Evolutionary conservation across 2,329 filamentous ascomycete genomes (phyloP).

Genomic region (Talaromyces sp.): DNA sequence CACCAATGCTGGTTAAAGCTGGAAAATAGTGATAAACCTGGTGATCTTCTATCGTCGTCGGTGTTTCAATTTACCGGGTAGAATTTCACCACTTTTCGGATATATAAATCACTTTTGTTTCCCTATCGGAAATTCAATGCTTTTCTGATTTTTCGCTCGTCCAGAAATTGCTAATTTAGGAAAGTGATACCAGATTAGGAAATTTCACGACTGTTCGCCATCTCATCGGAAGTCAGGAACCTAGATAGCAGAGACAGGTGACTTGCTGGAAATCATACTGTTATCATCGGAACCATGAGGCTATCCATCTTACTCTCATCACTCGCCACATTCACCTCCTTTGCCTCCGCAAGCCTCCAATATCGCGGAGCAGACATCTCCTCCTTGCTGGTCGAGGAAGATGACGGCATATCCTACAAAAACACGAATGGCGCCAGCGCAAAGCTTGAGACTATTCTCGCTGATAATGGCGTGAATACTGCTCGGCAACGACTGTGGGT

Average conservation of each 20-base stretch:
- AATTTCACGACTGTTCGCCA: not conserved
- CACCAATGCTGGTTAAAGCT: not conserved
- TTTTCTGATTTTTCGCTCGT: not conserved
- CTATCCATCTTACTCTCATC: not conserved
- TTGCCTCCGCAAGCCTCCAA: conserved; percentile 49
- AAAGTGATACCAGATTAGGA: conserved; percentile 5
- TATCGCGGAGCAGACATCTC: conserved; percentile 70
- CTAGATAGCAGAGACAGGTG: not conserved
- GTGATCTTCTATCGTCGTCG: not conserved
- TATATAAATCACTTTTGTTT: not conserved
- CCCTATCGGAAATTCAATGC: not conserved
- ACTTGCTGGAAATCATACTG: not conserved
- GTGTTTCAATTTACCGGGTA: not conserved
- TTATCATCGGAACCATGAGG: not conserved
- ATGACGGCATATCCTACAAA: conserved; percentile 59
- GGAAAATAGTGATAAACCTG: not conserved
- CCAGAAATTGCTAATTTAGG: conserved; percentile 8
- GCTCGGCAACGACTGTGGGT: conserved; percentile 71
- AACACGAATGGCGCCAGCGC: conserved; percentile 51
- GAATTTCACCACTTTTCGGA: not conserved
- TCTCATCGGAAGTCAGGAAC: not conserved
- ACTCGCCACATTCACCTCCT: conserved; percentile 17
- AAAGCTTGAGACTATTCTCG: conserved; percentile 61
- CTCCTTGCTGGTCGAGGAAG: conserved; percentile 61
- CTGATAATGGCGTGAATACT: conserved; percentile 61